phyloP scores from a whole-genome alignment of 768 basidiomycete species.

The Tephrocybe sp. region DNA sequence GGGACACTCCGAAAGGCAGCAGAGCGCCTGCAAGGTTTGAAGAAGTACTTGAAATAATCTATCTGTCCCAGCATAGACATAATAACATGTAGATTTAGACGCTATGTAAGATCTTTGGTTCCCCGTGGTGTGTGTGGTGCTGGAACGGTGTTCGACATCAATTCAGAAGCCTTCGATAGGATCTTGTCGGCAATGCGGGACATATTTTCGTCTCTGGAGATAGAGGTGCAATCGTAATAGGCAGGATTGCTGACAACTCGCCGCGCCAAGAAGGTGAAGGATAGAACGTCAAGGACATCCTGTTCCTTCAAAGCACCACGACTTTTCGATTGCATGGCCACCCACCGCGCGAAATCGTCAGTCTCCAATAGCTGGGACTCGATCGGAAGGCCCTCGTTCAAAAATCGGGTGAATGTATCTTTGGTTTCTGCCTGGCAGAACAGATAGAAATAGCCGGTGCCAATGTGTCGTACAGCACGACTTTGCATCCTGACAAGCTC shows the following conservation, averaged over 20 bases:
- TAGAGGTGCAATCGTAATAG: conserved; percentile 68
- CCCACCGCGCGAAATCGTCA: conserved; percentile 48
- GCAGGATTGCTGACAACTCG: conserved; percentile 78
- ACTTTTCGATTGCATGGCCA: conserved; percentile 35
- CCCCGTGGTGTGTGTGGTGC: neutral
- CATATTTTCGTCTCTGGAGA: conserved; percentile 51
- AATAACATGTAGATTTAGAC: conserved; percentile 5
- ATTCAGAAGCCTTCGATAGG: conserved; percentile 21
- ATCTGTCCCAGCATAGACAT: neutral
- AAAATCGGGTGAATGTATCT: conserved; percentile 78
- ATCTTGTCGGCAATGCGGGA: conserved; percentile 71
- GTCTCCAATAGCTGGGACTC: conserved; percentile 75
- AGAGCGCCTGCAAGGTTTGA: conserved; percentile 74
- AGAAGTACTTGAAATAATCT: conserved; percentile 51
- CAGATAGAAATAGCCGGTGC: conserved; percentile 69
- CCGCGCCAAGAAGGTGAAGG: conserved; percentile 77
- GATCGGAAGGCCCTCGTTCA: conserved; percentile 86
- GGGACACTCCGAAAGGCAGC: conserved; percentile 83
- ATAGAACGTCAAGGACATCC: conserved; percentile 72
- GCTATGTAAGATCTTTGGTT: conserved; percentile 3
- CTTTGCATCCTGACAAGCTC: conserved; percentile 94
- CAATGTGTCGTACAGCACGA: conserved; percentile 67
- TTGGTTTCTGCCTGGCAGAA: conserved; percentile 89
- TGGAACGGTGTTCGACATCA: neutral
- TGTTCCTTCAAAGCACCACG: conserved; percentile 51